A percentile compares a stretch with the other conserved stretches of the same genome.
Conservation (phyloP, 2,329 filamentous ascomycete species). For the Cercospora nicotianae region DNA sequence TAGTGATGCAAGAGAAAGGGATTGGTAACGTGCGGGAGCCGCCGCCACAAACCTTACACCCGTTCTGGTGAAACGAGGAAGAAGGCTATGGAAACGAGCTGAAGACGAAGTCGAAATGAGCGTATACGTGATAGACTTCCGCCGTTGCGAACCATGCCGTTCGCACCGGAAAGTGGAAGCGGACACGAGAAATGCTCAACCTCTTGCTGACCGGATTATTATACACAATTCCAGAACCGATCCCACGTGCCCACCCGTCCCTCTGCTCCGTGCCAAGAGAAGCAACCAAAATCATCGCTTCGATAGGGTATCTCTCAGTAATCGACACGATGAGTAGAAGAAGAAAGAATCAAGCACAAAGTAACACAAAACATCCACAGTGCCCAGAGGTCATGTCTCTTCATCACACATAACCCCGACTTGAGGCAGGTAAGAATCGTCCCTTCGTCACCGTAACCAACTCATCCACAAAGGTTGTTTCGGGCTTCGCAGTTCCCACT, state of each 20-base stretch:
- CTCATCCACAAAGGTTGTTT: constrained; percentile 45
- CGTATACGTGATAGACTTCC: background rate
- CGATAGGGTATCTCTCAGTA: constrained; percentile 3
- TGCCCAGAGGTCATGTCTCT: background rate
- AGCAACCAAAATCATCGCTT: background rate
- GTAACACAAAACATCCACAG: background rate
- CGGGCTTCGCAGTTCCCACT: constrained; percentile 40
- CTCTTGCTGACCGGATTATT: background rate
- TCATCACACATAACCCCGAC: constrained; percentile 1
- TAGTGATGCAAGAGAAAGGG: background rate
- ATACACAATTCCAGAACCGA: background rate
- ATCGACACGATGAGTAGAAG: background rate
- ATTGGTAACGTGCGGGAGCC: background rate
- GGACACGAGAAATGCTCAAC: background rate
- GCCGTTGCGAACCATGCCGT: background rate
- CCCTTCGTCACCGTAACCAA: constrained; percentile 37
- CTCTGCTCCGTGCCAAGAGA: background rate
- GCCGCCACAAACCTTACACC: background rate
- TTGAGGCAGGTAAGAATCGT: constrained; percentile 30
- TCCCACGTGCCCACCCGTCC: background rate
- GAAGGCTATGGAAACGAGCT: background rate
- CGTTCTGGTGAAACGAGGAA: background rate
- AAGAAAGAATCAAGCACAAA: background rate
- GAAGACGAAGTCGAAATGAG: background rate
- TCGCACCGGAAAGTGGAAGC: background rate